Evolutionary conservation across 2,329 filamentous ascomycete genomes (phyloP), one percentile per base, ranked within the genome.

Genomic region (Aspergillus sp.): DNA sequence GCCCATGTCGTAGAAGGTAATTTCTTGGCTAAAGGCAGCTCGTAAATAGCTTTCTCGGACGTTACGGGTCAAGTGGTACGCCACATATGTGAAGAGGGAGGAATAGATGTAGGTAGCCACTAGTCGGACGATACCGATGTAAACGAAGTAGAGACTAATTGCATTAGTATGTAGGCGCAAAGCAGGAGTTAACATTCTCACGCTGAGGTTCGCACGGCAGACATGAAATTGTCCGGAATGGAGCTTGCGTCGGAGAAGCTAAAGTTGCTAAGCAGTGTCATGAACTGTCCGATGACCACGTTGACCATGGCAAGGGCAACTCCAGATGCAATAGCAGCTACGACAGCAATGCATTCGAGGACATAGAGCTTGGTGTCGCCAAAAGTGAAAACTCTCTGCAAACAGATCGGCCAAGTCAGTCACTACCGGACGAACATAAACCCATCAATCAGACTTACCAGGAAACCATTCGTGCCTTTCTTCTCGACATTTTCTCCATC

Each of bases 1-100:
- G 13, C 96, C 83, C 68, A 93, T 95, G 74, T 98, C 95, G 75
- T 96, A 96, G 74, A 90, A 96, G 42, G 86, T 91, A 71, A 96
- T 93, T 71, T 96, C 96, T 72, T 96, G 92, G 60, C 86, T 86
- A 78, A 96, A 80, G 69, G 91, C 93, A 61, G 89, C 91, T 65
- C 87, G 83, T 5, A 99, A 83, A 67, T 98, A 98, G 64, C 89
- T 83, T 70, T 90, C 85, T 57, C 93, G 86, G 65, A 93, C 90
- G 77, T 91, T 90, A 60, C 85, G 84, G 58, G 86, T 87, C 69
- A 93, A 86, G 68, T 91, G 88, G 73, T 93, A 90, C 54, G 90
- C 90, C 0, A 86, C 88, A 68, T 91, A 96, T 66, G 97, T 96
- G 77, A 96, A 97, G 19, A 91, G 90, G 15, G 96, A 86, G 0